phyloP scores from a whole-genome alignment of 2,329 filamentous ascomycete species.

The Colletotrichum eleusines region DNA sequence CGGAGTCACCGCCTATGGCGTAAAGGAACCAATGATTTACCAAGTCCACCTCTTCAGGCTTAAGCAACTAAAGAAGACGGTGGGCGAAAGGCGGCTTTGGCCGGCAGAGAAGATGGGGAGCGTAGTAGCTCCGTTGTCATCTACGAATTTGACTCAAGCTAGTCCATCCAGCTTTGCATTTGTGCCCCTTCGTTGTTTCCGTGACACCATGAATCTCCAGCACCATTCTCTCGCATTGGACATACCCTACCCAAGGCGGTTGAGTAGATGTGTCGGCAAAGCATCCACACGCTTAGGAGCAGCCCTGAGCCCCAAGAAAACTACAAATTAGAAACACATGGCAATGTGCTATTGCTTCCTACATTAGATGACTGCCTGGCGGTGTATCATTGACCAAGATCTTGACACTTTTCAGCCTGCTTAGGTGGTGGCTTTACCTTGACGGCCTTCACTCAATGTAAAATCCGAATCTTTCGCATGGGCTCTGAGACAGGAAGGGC shows the following conservation, averaged over 20 bases:
- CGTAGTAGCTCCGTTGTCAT: slow-evolving; percentile 28
- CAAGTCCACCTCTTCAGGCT: slow-evolving; percentile 24
- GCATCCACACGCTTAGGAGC: no score
- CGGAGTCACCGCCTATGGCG: slow-evolving; percentile 23
- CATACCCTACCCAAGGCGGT: neutral
- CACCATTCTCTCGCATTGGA: neutral
- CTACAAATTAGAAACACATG: no score
- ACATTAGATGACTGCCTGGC: neutral
- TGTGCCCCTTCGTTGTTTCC: neutral
- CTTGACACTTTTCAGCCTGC: neutral
- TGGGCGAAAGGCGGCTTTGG: slow-evolving; percentile 2
- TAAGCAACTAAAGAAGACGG: slow-evolving; percentile 15
- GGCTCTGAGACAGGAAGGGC: no score
- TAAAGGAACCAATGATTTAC: slow-evolving; percentile 18
- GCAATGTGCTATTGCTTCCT: neutral
- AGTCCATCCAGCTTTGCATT: slow-evolving; percentile 3
- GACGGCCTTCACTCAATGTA: neutral
- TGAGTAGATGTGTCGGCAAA: neutral
- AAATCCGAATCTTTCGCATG: neutral
- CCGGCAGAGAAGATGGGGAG: slow-evolving; percentile 14
- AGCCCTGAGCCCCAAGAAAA: neutral
- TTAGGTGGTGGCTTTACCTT: no score
- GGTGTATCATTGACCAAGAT: neutral
- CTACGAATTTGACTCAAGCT: slow-evolving; percentile 34
- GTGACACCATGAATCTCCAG: slow-evolving; percentile 3